Conservation (phyloP, 805 yeast species). For the Yamadazyma insecticola region DNA sequence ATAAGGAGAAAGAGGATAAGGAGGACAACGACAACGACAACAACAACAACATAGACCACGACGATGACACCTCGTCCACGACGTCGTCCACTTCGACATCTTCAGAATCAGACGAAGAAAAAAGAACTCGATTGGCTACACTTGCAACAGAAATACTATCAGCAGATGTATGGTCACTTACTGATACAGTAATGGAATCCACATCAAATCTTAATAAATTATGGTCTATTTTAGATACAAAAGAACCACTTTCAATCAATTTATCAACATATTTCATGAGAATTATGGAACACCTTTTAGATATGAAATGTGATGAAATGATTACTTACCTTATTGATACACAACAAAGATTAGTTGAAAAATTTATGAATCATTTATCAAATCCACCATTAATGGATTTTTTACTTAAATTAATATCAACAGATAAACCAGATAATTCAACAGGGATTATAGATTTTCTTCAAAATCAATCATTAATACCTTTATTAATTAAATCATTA, state of each 20-base stretch:
- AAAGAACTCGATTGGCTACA: constrained; percentile 32
- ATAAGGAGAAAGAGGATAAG: constrained; percentile 12
- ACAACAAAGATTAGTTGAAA: constrained; percentile 37
- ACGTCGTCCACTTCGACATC: constrained; percentile 4
- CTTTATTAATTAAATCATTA: constrained; percentile 30
- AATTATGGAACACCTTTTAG: constrained; percentile 64
- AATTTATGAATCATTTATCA: constrained; percentile 39
- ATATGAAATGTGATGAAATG: constrained; percentile 47
- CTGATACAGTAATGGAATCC: constrained; percentile 83
- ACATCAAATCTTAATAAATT: constrained; percentile 58
- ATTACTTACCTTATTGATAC: constrained; percentile 39
- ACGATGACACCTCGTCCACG: constrained; percentile 14
- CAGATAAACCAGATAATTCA: constrained; percentile 44
- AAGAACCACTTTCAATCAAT: constrained; percentile 63
- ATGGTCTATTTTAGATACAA: constrained; percentile 75
- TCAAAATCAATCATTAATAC: constrained; percentile 35
- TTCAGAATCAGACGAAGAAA: constrained; percentile 30
- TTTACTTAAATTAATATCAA: constrained; percentile 37
- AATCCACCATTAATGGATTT: constrained; percentile 47
- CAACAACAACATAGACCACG: constrained; percentile 17
- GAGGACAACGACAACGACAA: constrained; percentile 27
- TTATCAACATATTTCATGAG: constrained; percentile 88
- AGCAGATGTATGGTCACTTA: constrained; percentile 90
- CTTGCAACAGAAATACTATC: constrained; percentile 82
- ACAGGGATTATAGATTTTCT: constrained; percentile 44